Conservation (phyloP, 129 eudicot species). For the Oenanthe sinensis region DNA sequence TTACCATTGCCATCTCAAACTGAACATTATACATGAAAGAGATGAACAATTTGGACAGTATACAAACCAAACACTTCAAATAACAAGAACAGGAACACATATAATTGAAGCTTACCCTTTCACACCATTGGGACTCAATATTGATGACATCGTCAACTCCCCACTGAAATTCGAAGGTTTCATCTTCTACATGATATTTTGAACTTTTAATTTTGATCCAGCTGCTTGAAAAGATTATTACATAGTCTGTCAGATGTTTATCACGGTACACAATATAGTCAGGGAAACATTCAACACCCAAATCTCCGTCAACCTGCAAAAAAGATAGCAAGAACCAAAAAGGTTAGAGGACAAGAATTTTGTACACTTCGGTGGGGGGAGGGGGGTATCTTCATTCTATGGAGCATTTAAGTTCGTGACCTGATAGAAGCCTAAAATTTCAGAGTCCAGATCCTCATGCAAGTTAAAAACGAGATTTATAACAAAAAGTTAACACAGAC, state of each 20-base stretch:
- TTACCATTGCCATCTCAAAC: constrained; percentile 40
- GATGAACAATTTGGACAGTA: neutral
- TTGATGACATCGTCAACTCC: constrained; percentile 44
- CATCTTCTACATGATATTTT: constrained; percentile 23
- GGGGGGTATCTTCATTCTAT: neutral
- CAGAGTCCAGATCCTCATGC: neutral
- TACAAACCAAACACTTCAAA: neutral
- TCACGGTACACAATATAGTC: constrained; percentile 50
- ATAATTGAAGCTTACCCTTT: constrained; percentile 36
- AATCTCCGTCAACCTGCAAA: constrained; percentile 44
- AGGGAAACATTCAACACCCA: constrained; percentile 39
- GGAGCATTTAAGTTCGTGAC: too few species aligned
- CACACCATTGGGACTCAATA: constrained; percentile 50
- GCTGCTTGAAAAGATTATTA: constrained; percentile 38
- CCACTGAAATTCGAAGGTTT: constrained; percentile 37
- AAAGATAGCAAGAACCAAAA: neutral
- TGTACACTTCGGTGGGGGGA: neutral
- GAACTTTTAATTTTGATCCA: constrained; percentile 39
- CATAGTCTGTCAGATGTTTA: constrained; percentile 36
- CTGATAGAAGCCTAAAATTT: neutral
- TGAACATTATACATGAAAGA: constrained; percentile 27
- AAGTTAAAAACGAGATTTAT: neutral
- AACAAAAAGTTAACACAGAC: too few species aligned
- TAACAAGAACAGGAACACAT: neutral
- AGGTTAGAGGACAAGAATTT: neutral